Evolutionary conservation across 2,329 filamentous ascomycete species (phyloP).

Genomic region (Rhynchosporium agropyri): DNA sequence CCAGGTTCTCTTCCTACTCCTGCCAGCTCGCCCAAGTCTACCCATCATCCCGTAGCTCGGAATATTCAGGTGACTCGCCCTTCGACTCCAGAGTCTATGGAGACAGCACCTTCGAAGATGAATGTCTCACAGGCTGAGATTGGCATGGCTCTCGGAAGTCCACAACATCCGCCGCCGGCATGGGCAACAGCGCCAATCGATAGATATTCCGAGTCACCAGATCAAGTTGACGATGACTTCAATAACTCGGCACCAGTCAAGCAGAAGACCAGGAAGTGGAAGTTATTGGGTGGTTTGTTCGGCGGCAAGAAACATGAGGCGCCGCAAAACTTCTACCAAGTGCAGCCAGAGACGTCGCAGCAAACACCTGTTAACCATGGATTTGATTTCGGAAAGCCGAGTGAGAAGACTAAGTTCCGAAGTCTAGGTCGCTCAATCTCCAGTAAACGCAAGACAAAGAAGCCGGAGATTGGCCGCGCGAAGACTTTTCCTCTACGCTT

Average conservation of each 20-base stretch:
- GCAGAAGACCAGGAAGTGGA: constrained; percentile 58
- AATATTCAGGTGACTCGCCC: constrained; percentile 27
- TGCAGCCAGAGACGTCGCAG: constrained; percentile 33
- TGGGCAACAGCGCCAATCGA: constrained; percentile 30
- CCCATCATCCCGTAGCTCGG: constrained; percentile 26
- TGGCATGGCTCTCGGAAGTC: constrained; percentile 75
- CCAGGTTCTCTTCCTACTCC: constrained; percentile 36
- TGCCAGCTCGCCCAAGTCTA: constrained; percentile 26
- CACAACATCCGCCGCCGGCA: constrained; percentile 47
- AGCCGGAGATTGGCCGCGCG: constrained; percentile 35
- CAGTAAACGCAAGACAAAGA: constrained; percentile 30
- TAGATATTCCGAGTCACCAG: constrained; percentile 32
- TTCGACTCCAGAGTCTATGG: constrained; percentile 31
- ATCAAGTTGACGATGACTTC: constrained; percentile 25
- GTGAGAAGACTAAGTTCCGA: constrained; percentile 29
- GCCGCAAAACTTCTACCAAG: constrained; percentile 38
- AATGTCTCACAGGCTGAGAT: constrained; percentile 48
- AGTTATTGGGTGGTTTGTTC: constrained; percentile 58
- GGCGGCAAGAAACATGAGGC: constrained; percentile 46
- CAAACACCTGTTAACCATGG: constrained; percentile 23
- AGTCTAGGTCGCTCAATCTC: constrained; percentile 34
- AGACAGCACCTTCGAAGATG: constrained; percentile 26
- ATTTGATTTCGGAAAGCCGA: constrained; percentile 16
- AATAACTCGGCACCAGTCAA: constrained; percentile 25
- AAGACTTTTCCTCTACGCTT: constrained; percentile 36